Evolutionary conservation across 176 grass and related monocot genomes (phyloP), one percentile per base, ranked within the genome.

Genomic region (Paspalum vaginatum): DNA sequence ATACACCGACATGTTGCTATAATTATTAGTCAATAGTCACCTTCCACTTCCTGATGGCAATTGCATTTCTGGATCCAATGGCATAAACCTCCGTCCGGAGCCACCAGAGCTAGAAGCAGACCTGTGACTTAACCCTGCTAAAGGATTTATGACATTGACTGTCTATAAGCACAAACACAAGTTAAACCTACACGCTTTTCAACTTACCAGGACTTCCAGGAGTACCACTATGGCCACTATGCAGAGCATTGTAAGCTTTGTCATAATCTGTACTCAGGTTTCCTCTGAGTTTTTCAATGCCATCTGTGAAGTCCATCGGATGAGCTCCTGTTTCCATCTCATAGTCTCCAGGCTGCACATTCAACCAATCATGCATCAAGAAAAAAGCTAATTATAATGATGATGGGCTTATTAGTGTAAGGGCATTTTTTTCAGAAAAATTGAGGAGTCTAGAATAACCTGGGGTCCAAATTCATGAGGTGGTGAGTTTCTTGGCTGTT

Each of bases 91-190:
- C 9, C 61, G 56, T 79, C 88, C 74, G 71, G 95, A 85, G 45
- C 92, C 95, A 87, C 88, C 95, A 62, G 92, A 93, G 78, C 90
- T 98, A 61, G 82, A 85, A 83, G 83, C 88, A 42, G 95, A 95
- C 63, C 68, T 92, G 38, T 27, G 77, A 89, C 82, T 79, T 79
- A 86, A 58, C 69, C 85, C 89, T 94, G 78, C 24, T 70, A 13
- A 17, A 77, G 15, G 48, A 75, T 62, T 55, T n/a, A 72, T 44
- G 77, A 81, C 72, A 90, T 64, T 7, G 14, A 81, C 25, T 49
- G n/a, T 55, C 63, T 63, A 84, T 32, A 87, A 66, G 18, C 68
- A 80, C 14, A 43, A 39, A 11, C 68, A 75, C 9, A 55, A 59
- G 8, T 56, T 26, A 61, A 72, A 78, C 18, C 61, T 68, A 47